A percentile compares a stretch with the other conserved stretches of the same genome.
phyloP scores from a whole-genome alignment of 2,329 filamentous ascomycete genomes.

The Penicillium sp. region DNA sequence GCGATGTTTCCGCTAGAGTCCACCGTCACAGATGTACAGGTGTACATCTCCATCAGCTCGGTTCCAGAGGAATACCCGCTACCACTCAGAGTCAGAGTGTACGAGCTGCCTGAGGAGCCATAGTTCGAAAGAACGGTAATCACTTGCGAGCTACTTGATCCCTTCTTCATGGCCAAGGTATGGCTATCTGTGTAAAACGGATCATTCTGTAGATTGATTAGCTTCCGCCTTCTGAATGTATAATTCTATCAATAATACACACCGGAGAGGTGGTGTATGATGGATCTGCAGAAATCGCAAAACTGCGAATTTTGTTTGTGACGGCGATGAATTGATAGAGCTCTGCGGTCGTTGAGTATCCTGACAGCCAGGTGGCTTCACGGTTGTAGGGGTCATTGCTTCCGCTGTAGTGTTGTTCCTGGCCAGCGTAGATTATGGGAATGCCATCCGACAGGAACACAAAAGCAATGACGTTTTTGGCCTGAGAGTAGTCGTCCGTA shows the following conservation, averaged over 20 bases:
- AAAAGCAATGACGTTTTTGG: slow-evolving; percentile 63
- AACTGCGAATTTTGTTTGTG: slow-evolving; percentile 53
- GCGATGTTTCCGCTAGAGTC: slow-evolving; percentile 45
- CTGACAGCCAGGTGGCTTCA: slow-evolving; percentile 59
- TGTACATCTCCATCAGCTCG: slow-evolving; percentile 28
- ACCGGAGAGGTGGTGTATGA: slow-evolving; percentile 43
- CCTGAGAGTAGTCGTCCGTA: slow-evolving; percentile 41
- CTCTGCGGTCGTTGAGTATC: slow-evolving; percentile 47
- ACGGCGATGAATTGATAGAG: slow-evolving; percentile 51
- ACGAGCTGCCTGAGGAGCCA: slow-evolving; percentile 30
- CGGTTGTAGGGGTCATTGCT: slow-evolving; percentile 52
- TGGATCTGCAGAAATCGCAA: slow-evolving; percentile 38
- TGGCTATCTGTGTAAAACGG: slow-evolving; percentile 46
- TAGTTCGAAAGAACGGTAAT: slow-evolving; percentile 46
- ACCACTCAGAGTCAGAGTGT: slow-evolving; percentile 23
- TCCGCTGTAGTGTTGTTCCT: slow-evolving; percentile 61
- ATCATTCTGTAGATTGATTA: slow-evolving; percentile 27
- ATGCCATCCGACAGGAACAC: slow-evolving; percentile 61
- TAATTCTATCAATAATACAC: not conserved
- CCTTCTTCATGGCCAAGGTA: slow-evolving; percentile 46
- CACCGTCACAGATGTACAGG: slow-evolving; percentile 45
- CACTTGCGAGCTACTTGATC: slow-evolving; percentile 40
- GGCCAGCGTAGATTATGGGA: slow-evolving; percentile 66
- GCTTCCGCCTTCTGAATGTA: not conserved
- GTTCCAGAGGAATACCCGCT: slow-evolving; percentile 24